Conservation (phyloP, 2,329 filamentous ascomycete genomes). For the Colletotrichum kahawae region DNA sequence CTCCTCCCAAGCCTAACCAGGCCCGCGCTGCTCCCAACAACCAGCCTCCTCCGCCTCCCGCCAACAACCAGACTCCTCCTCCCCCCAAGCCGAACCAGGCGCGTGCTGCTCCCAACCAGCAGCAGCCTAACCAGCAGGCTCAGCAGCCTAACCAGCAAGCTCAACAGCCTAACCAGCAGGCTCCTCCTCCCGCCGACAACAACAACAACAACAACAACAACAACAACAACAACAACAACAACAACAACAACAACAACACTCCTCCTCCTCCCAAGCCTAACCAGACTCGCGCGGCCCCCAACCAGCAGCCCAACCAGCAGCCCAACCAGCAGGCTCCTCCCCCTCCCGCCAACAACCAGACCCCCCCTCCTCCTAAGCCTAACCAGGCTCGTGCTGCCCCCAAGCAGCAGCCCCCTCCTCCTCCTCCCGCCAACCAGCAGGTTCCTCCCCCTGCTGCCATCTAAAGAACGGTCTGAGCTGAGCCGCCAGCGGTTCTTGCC, state of each 20-base stretch:
- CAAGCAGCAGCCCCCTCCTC: background rate
- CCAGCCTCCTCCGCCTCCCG: background rate
- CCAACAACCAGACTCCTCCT: background rate
- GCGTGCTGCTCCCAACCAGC: background rate
- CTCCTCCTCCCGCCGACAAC: too few species aligned
- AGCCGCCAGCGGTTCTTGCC: background rate
- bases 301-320: too few species aligned
- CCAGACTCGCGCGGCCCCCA: too few species aligned
- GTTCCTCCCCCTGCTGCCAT: background rate
- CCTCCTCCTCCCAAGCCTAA: too few species aligned
- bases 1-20: too few species aligned
- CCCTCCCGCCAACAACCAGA: background rate
- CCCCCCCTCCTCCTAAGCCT: background rate
- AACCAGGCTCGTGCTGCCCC: background rate
- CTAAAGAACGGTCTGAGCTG: background rate
- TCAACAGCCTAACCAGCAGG: too few species aligned
- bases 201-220: too few species aligned
- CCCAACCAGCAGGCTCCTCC: background rate
- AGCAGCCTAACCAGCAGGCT: too few species aligned
- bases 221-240: too few species aligned
- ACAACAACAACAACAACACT: too few species aligned
- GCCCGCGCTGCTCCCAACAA: background rate
- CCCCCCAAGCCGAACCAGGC: background rate
- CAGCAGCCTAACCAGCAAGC: too few species aligned
- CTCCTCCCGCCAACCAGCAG: background rate